Conservation (phyloP, 2,329 filamentous ascomycete genomes). For the Aulographum hederae region DNA sequence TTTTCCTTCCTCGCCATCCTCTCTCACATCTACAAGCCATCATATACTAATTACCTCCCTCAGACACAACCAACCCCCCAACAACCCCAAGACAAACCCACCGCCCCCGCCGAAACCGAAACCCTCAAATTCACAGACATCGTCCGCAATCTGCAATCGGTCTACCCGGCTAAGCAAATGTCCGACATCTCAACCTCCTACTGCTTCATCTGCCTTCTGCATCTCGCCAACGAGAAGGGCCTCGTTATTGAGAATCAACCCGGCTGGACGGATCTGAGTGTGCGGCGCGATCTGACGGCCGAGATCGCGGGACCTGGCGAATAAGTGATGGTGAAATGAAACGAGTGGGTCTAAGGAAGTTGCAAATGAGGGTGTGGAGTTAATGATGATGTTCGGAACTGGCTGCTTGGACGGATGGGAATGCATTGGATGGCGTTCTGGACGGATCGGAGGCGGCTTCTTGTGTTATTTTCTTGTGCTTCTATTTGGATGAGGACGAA, state of each 20-base stretch:
- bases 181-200: slow-evolving; percentile 84
- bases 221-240: slow-evolving; percentile 86
- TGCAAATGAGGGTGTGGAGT: too few relatives aligned
- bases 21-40: too few relatives aligned
- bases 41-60: neutral
- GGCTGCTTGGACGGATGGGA: too few relatives aligned
- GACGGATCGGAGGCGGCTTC: too few relatives aligned
- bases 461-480: too few relatives aligned
- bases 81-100: slow-evolving; percentile 11
- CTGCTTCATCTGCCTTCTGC: slow-evolving; percentile 85
- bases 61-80: neutral
- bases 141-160: slow-evolving; percentile 71
- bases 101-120: slow-evolving; percentile 13
- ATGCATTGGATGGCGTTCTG: too few relatives aligned
- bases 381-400: too few relatives aligned
- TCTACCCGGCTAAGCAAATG: slow-evolving; percentile 75
- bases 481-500: too few relatives aligned
- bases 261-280: slow-evolving; percentile 28
- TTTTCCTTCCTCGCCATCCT: slow-evolving; percentile 18
- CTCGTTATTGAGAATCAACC: slow-evolving; percentile 52
- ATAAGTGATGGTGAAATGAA: too few relatives aligned
- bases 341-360: too few relatives aligned
- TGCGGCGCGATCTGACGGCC: slow-evolving; percentile 26
- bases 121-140: slow-evolving; percentile 68
- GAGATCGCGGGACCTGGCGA: slow-evolving; percentile 13